A percentile compares a stretch with the other conserved stretches of the same genome.
Conservation (phyloP, 2,329 filamentous ascomycete species). For the Tolypocladium cylindrosporum region DNA sequence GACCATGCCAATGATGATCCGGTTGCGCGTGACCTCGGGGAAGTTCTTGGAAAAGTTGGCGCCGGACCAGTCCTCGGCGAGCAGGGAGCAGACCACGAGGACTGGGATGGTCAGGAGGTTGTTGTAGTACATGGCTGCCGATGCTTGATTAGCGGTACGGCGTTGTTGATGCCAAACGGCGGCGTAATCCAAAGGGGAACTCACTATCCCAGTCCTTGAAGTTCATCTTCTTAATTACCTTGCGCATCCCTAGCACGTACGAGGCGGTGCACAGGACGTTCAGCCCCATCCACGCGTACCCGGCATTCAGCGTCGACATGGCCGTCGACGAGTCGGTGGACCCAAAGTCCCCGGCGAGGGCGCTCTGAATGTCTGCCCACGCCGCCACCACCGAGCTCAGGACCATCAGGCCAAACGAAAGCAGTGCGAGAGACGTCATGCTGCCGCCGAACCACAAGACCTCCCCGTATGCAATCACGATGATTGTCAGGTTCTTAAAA, state of each 20-base stretch:
- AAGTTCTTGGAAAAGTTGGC: constrained; percentile 82
- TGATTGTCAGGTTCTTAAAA: constrained; percentile 99
- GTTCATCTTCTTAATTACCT: constrained; percentile 98
- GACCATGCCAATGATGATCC: constrained; percentile 78
- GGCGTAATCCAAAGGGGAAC: constrained; percentile 26
- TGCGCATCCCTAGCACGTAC: constrained; percentile 88
- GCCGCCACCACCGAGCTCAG: constrained; percentile 88
- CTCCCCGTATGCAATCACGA: constrained; percentile 95
- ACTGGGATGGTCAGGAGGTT: constrained; percentile 94
- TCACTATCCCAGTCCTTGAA: constrained; percentile 99
- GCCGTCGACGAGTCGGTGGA: constrained; percentile 59
- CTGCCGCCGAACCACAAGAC: constrained; percentile 96
- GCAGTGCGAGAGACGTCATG: constrained; percentile 75
- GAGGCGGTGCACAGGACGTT: constrained; percentile 93
- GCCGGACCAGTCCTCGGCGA: constrained; percentile 86
- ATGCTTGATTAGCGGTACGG: not conserved
- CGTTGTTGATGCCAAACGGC: not conserved
- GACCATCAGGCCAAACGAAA: constrained; percentile 96
- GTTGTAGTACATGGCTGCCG: constrained; percentile 96
- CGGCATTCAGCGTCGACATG: constrained; percentile 83
- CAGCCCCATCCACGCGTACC: constrained; percentile 95
- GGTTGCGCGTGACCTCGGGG: constrained; percentile 66
- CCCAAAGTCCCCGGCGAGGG: constrained; percentile 40
- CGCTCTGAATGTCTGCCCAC: constrained; percentile 89
- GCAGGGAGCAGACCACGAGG: constrained; percentile 68